These are phyloP conservation scores for Sporisorium exsertum DNA, from an alignment of 1,284 basidiomycete species.

Conservation along the genomic window DNA sequence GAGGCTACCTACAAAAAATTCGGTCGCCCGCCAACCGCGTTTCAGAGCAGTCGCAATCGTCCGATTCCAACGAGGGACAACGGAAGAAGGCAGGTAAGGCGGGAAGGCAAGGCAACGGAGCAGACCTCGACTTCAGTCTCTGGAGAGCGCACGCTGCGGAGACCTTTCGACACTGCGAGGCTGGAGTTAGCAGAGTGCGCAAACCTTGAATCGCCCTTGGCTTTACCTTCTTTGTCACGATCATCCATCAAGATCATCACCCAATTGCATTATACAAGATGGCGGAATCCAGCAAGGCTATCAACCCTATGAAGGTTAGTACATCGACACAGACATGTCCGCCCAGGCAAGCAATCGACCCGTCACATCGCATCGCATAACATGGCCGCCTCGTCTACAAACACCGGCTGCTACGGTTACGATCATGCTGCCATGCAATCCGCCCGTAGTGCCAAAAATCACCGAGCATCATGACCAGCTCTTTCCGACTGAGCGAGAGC, in stretches of 20 bases:
- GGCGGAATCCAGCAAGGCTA: slow-evolving; percentile 68
- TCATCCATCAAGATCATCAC: slow-evolving; percentile 55
- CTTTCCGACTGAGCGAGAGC: not conserved
- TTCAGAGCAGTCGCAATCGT: slow-evolving; percentile 6
- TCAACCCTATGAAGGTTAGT: slow-evolving; percentile 68
- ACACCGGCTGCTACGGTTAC: not conserved
- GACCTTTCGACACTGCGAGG: not conserved
- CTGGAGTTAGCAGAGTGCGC: slow-evolving; percentile 2
- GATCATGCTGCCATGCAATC: slow-evolving; percentile 3
- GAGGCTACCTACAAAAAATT: not conserved
- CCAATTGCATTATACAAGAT: slow-evolving; percentile 45
- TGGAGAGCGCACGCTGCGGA: no score
- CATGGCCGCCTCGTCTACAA: slow-evolving; percentile 12
- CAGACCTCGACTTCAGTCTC: not conserved
- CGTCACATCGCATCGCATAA: slow-evolving; percentile 9
- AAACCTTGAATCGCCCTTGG: slow-evolving; percentile 26
- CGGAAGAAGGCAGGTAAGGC: not conserved
- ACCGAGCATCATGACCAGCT: not conserved
- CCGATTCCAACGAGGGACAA: slow-evolving; percentile 8
- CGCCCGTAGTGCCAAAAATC: no score
- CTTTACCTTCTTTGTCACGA: slow-evolving; percentile 46
- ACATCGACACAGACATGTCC: slow-evolving; percentile 11
- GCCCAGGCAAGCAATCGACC: not conserved
- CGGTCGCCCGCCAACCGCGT: not conserved
- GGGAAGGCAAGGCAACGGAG: not conserved